Evolutionary conservation across 176 grass and related monocot genomes (phyloP).

Genomic region (Tillandsia fasciculata): DNA sequence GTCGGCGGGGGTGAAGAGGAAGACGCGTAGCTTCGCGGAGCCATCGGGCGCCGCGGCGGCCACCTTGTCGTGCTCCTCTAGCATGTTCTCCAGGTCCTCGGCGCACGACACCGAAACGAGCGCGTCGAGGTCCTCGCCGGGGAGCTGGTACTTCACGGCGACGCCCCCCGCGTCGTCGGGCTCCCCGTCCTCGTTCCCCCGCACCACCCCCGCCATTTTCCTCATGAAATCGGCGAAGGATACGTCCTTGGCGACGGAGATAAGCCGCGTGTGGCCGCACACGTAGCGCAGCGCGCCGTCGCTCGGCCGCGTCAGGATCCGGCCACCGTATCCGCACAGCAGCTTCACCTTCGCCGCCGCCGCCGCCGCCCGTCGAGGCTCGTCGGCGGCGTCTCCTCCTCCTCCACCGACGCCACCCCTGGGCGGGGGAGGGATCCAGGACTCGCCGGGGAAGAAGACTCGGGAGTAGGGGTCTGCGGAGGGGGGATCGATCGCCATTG

Average conservation of each 20-base stretch:
- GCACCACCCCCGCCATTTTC: conserved; percentile 41
- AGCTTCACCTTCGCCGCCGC: conserved; percentile 46
- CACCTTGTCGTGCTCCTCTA: conserved; percentile 93
- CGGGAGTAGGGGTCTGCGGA: conserved; percentile 1
- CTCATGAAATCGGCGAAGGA: conserved; percentile 49
- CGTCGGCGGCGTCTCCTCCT: background rate
- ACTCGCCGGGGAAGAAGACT: conserved; percentile 7
- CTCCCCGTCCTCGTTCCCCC: background rate
- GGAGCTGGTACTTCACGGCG: conserved; percentile 73
- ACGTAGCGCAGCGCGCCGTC: conserved; percentile 67
- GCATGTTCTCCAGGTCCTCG: conserved; percentile 84
- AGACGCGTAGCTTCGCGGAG: conserved; percentile 74
- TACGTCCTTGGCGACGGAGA: conserved; percentile 44
- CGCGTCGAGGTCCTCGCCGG: conserved; percentile 79
- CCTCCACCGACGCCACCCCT: conserved; percentile 14
- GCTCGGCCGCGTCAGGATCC: conserved; percentile 50
- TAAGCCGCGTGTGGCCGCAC: conserved; percentile 62
- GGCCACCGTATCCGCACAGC: conserved; percentile 77
- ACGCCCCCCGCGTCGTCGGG: conserved; percentile 1
- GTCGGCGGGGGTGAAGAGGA: conserved; percentile 61
- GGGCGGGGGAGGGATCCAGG: conserved; percentile 13
- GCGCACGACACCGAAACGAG: conserved; percentile 55
- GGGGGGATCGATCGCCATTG: conserved; percentile 5
- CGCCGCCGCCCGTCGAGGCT: background rate
- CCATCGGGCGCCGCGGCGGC: conserved; percentile 38